phyloP scores from a whole-genome alignment of 169 alveolate genomes.

The Plasmodium gonderi region DNA sequence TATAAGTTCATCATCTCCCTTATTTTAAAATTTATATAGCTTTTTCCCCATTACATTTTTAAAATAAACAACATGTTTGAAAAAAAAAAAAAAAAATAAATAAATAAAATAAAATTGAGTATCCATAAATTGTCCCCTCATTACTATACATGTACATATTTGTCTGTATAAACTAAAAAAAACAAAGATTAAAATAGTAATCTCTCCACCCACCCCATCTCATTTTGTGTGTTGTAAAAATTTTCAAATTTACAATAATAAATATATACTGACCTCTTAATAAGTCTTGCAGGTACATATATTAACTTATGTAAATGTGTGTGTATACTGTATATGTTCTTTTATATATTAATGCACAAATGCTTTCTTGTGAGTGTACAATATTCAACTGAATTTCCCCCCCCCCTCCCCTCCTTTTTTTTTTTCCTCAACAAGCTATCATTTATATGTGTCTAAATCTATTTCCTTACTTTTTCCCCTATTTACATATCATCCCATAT shows the following conservation, averaged over 20 bases:
- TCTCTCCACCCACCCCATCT: neutral
- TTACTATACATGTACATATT: slow-evolving; percentile 2
- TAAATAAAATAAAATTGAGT: neutral
- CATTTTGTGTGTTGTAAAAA: neutral
- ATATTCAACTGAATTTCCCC: neutral
- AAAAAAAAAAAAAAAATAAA: neutral
- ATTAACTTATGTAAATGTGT: neutral
- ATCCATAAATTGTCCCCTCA: neutral
- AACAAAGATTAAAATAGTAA: neutral
- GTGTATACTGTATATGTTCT: neutral
- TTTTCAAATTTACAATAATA: neutral
- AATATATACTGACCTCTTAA: neutral
- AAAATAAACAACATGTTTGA: neutral
- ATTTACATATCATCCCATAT: neutral
- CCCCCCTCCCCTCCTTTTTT: too few relatives aligned
- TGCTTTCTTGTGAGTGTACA: neutral
- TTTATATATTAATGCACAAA: neutral
- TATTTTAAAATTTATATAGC: neutral
- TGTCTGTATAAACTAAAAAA: neutral
- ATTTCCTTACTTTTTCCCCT: neutral
- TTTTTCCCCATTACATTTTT: neutral
- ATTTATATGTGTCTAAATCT: neutral
- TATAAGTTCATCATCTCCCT: too few relatives aligned
- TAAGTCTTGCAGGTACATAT: neutral
- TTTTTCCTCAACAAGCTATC: neutral